Conservation (phyloP, 495 filamentous ascomycete species). For the Penicillium crystallinum region DNA sequence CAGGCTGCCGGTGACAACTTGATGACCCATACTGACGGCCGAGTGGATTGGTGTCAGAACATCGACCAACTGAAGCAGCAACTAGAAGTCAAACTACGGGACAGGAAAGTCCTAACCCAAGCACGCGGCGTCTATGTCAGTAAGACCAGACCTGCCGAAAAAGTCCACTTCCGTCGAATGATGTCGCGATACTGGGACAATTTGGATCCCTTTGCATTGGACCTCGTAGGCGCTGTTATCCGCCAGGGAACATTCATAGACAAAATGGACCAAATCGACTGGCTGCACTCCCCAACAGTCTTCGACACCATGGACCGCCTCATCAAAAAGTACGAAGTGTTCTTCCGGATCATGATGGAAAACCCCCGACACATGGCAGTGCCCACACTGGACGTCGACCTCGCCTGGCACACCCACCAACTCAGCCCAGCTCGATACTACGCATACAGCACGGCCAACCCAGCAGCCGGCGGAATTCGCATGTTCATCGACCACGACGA, state of each 20-base stretch:
- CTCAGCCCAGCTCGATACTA: conserved; percentile 61
- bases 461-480: not conserved
- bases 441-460: conserved; percentile 32
- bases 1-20: conserved; percentile 36
- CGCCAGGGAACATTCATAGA: conserved; percentile 72
- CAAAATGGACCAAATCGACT: conserved; percentile 76
- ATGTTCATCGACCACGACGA: conserved; percentile 78
- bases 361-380: conserved; percentile 56
- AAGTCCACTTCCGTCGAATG: conserved; percentile 59
- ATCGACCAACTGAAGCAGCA: conserved; percentile 9
- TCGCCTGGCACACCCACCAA: conserved; percentile 68
- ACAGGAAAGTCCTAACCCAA: conserved; percentile 7
- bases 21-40: conserved; percentile 27
- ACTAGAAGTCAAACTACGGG: conserved; percentile 9
- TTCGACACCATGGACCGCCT: conserved; percentile 59
- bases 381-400: conserved; percentile 78
- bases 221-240: conserved; percentile 72
- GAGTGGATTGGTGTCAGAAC: conserved; percentile 14
- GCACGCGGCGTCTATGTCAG: not conserved
- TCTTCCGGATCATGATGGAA: conserved; percentile 56
- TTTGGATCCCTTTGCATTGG: conserved; percentile 60
- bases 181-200: conserved; percentile 83
- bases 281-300: conserved; percentile 65
- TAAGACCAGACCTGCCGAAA: conserved; percentile 17
- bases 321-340: conserved; percentile 63